These are phyloP conservation scores for Beauveria australis DNA, from an alignment of 2,329 filamentous ascomycete genomes.

Conservation along the genomic window DNA sequence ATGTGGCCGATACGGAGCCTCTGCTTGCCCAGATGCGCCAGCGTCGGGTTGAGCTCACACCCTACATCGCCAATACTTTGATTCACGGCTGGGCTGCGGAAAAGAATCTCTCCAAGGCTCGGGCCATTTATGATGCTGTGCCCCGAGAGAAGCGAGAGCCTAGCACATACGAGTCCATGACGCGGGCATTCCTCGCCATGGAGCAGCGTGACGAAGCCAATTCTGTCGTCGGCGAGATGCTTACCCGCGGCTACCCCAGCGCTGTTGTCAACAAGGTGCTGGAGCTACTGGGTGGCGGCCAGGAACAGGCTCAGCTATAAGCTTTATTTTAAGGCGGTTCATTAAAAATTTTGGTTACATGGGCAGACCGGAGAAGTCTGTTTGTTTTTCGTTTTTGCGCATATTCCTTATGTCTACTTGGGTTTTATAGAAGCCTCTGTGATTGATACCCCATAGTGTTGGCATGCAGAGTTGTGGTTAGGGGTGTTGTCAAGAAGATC, in stretches of 20 bases:
- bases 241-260: slow-evolving; percentile 79
- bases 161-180: slow-evolving; percentile 98
- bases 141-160: slow-evolving; percentile 76
- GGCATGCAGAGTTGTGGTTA: not conserved
- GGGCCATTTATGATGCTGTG: slow-evolving; percentile 71
- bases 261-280: slow-evolving; percentile 91
- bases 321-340: not conserved
- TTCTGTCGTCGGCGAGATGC: slow-evolving; percentile 78
- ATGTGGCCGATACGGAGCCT: slow-evolving; percentile 65
- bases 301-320: slow-evolving; percentile 25
- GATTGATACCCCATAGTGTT: slow-evolving; percentile 23
- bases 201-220: slow-evolving; percentile 73
- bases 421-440: slow-evolving; percentile 16
- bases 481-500: slow-evolving; percentile 10
- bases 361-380: not conserved
- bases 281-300: slow-evolving; percentile 66
- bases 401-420: slow-evolving; percentile 17
- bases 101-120: slow-evolving; percentile 71
- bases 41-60: slow-evolving; percentile 73
- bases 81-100: slow-evolving; percentile 94
- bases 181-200: slow-evolving; percentile 77
- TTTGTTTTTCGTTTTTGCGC: slow-evolving; percentile 9
- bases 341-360: not conserved
- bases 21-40: slow-evolving; percentile 68
- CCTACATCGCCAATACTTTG: slow-evolving; percentile 96